Base-by-base conservation (phyloP, 805 yeast species). In the Yamadazyma endophytica region DNA sequence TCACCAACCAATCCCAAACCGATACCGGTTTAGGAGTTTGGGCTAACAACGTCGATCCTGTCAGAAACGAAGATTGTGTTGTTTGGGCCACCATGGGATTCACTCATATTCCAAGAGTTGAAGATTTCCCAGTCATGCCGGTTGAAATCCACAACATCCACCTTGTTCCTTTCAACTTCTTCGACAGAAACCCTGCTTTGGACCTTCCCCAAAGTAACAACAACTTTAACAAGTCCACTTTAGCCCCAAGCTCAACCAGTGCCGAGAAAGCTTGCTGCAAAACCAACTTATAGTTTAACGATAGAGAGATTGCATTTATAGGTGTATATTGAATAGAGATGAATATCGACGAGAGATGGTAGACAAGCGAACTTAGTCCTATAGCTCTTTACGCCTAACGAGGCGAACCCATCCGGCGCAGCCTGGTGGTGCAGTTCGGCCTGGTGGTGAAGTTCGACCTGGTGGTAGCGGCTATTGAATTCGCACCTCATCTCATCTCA, bases 51-150 rank as follows among this genome's bases (percentile, higher is more conserved):
- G 56, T 60, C 29, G 88, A 80, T 37, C 52, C 61, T 21, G 86
- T 82, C 21, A 79, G 89, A 73, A 74, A 82, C 56, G 79, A 79
- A 13, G 89, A 83, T 46, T 54, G 77, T 36, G 87, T 83, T 38
- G 80, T 83, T 26, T 83, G 90, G 89, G 82, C 84, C 42, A 82
- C 92, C 27, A 55, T 83, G 53, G 88, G 86, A 17, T 73, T 83
- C 64, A 83, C 90, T 3, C 94, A 83, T 53, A 74, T 82, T 48
- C 92, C 92, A 47, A 73, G 85, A 50, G 77, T 80, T 21, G 94
- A 83, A 62, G 90, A 83, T 57, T 83, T 84, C 81, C 94, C 94
- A 29, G 89, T 83, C 31, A 83, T 83, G 94, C 89, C 92, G 20
- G 84, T 80, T 35, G 94, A 83, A 61, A 78, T 77, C 42, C 78